Conservation (phyloP, 2,329 filamentous ascomycete genomes). For the Colletotrichum gloeosporioides region DNA sequence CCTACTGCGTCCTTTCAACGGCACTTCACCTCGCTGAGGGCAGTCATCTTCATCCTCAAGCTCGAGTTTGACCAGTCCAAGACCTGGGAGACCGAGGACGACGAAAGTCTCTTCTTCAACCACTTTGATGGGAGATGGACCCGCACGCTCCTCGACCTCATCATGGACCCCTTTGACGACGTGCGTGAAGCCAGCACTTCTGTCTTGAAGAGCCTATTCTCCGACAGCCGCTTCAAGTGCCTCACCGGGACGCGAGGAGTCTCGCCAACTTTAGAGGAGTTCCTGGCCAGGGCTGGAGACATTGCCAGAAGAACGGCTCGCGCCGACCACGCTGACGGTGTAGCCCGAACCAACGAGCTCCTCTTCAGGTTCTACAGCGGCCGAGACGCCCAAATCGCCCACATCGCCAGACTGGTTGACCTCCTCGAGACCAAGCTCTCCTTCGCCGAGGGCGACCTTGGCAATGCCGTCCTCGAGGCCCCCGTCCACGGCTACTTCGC, state of each 20-base stretch:
- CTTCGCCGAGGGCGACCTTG: slow-evolving; percentile 69
- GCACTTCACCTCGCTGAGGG: slow-evolving; percentile 81
- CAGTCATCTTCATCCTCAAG: slow-evolving; percentile 69
- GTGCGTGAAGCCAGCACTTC: slow-evolving; percentile 68
- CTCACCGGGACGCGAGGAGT: slow-evolving; percentile 19
- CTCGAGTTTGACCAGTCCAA: slow-evolving; percentile 66
- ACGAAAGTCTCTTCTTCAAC: slow-evolving; percentile 45
- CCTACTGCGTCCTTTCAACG: slow-evolving; percentile 89
- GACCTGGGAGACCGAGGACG: slow-evolving; percentile 41
- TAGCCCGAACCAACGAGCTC: slow-evolving; percentile 78
- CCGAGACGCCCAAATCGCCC: slow-evolving; percentile 45
- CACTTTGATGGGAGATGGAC: slow-evolving; percentile 56
- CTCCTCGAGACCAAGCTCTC: slow-evolving; percentile 69
- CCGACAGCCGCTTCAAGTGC: slow-evolving; percentile 37
- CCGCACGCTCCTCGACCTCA: slow-evolving; percentile 75
- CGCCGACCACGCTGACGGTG: slow-evolving; percentile 91
- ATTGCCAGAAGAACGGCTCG: slow-evolving; percentile 75
- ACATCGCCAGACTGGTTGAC: slow-evolving; percentile 64
- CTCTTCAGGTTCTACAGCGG: slow-evolving; percentile 63
- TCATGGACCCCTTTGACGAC: slow-evolving; percentile 93
- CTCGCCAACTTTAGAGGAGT: slow-evolving; percentile 43
- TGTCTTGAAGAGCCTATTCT: slow-evolving; percentile 56
- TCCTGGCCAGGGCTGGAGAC: slow-evolving; percentile 58
- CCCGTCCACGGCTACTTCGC: slow-evolving; percentile 76
- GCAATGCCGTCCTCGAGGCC: slow-evolving; percentile 67